Evolutionary conservation across 768 basidiomycete species (phyloP), one percentile per base, ranked within the genome.

Genomic region (Coprinellus aureogranulatus): DNA sequence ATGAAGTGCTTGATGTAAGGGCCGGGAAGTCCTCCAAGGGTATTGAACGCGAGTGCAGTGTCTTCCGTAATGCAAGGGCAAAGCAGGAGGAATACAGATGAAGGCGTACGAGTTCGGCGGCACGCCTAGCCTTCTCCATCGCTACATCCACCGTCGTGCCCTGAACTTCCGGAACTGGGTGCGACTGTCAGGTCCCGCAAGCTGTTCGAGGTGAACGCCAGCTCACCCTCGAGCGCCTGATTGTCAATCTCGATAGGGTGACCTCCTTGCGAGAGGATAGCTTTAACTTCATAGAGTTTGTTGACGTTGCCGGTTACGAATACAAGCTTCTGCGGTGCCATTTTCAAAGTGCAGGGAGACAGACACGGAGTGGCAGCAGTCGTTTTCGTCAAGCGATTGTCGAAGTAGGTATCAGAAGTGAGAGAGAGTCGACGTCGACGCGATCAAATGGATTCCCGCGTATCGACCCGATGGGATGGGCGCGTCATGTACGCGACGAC

Each of bases 1-100:
- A 98, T 75, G 71, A 99, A 99, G 61, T 92, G 79, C 66, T 99
- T 99, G 79, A 99, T 95, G 74, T 96, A 99, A 0, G 96, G 96
- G 0, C 97, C 97, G 1, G 97, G 97, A 3, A 99, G 82, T 0
- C 94, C 96, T n/a, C 87, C 83, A 16, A 98, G 76, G 0, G 97
- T 94, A 59, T 86, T 84, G 66, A 92, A 98, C 63, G 89, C 92
- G 5, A 99, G 82, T 0, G 97, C 94, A 0, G 97, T 99, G 69
- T 99, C 97, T 75, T 99, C 93, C 0, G 92, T 94, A 64, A 83
- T 79, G 55, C 81, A 82, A 14, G 82, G 78, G 0, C 76, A n/a
- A n/a, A n/a, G n/a, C n/a, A n/a, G n/a, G n/a, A n/a, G n/a, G n/a
- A n/a, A n/a, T n/a, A n/a, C n/a, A n/a, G n/a, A 59, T 46, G 20